phyloP scores from a whole-genome alignment of 2,329 filamentous ascomycete species.

The Thermomyces lanuginosus region DNA sequence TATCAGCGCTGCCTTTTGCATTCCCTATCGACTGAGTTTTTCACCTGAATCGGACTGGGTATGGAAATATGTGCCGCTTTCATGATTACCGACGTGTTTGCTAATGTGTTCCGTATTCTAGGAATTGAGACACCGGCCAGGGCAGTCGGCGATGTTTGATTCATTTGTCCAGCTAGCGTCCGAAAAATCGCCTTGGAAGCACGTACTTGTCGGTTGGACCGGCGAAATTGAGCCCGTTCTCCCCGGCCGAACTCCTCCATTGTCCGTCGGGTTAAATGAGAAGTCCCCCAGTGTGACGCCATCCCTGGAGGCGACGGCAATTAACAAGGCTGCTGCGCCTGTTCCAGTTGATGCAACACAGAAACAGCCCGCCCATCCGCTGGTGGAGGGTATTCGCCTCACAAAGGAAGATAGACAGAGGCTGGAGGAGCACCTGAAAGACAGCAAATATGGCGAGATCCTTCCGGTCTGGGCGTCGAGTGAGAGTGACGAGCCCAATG shows the following conservation, averaged over 20 bases:
- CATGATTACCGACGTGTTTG: not conserved
- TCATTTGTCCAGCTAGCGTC: conserved; percentile 79
- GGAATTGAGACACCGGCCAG: conserved; percentile 61
- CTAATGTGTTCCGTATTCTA: conserved; percentile 18
- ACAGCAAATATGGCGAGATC: conserved; percentile 60
- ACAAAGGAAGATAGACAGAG: conserved; percentile 51
- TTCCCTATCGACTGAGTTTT: conserved; percentile 44
- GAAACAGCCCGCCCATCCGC: conserved; percentile 40
- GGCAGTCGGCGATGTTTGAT: conserved; percentile 83
- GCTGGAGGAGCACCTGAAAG: conserved; percentile 57
- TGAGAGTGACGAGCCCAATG: conserved; percentile 52
- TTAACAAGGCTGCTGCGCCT: conserved; percentile 64
- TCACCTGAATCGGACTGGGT: conserved; percentile 41
- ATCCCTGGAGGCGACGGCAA: conserved; percentile 4
- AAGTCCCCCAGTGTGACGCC: not conserved
- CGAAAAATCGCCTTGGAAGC: conserved; percentile 70
- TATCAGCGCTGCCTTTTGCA: conserved; percentile 47
- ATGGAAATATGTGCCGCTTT: conserved; percentile 10
- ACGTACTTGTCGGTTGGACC: conserved; percentile 87
- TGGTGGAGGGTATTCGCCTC: conserved; percentile 54
- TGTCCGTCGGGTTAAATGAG: conserved; percentile 15
- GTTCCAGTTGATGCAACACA: conserved; percentile 52
- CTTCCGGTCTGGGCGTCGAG: conserved; percentile 82
- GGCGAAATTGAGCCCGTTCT: conserved; percentile 55
- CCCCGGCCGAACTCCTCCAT: conserved; percentile 15